phyloP scores from a whole-genome alignment of 2,329 filamentous ascomycete species.

The Penicillium sp. region DNA sequence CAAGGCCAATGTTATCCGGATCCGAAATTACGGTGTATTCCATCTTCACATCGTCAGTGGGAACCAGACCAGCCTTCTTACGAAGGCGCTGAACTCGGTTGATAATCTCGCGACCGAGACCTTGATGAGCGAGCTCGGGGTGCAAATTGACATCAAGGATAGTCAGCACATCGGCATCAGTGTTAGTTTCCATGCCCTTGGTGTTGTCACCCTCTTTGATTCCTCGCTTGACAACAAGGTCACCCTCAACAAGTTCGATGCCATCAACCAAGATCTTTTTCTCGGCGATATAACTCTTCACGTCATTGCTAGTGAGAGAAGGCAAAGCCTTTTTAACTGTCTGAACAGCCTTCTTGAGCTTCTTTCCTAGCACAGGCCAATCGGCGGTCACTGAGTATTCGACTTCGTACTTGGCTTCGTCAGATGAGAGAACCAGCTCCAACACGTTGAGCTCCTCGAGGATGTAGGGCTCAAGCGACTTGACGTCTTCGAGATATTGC shows the following conservation, averaged over 20 bases:
- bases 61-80: conserved; percentile 87
- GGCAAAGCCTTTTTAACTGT: conserved; percentile 91
- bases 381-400: conserved; percentile 87
- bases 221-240: conserved; percentile 78
- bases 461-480: conserved; percentile 83
- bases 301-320: conserved; percentile 71
- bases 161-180: conserved; percentile 83
- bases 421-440: conserved; percentile 77
- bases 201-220: conserved; percentile 70
- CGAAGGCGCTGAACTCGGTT: conserved; percentile 87
- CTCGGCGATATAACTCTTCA: conserved; percentile 71
- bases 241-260: conserved; percentile 76
- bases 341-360: conserved; percentile 90
- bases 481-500: conserved; percentile 82
- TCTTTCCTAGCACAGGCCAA: conserved; percentile 93
- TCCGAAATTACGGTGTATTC: conserved; percentile 81
- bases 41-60: conserved; percentile 95
- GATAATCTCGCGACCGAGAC: conserved; percentile 86
- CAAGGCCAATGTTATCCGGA: conserved; percentile 72
- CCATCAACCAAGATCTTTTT: conserved; percentile 80
- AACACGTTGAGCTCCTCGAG: conserved; percentile 88
- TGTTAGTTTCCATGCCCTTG: conserved; percentile 79
- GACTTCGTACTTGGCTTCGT: conserved; percentile 89
- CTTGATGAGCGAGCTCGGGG: conserved; percentile 82
- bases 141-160: conserved; percentile 83